Base-by-base conservation (phyloP, 495 filamentous ascomycete genomes). In the Penicillium samsonianum region DNA sequence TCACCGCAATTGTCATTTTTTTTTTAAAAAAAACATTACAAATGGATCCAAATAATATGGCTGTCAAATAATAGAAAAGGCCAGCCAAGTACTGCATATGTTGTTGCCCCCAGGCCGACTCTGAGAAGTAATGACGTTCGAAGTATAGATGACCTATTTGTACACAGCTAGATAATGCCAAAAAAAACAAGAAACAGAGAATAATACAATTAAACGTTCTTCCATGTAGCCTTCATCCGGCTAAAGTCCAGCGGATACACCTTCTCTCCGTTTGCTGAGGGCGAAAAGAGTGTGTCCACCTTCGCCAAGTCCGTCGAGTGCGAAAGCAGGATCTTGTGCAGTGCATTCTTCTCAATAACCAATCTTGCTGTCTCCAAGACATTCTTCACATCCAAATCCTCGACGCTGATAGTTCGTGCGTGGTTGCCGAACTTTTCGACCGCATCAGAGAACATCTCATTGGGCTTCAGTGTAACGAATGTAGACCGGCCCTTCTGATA, bases 351-450 rank as follows among this genome's bases (percentile, higher is more conserved):
- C 82, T 98, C 94, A 63, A 98, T 87, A 50, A 97, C 84, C 62
- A 97, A 75, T 57, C 90, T 82, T 41, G 88, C 89, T 40, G 88
- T 83, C 77, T 94, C 89, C 67, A 98, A 67, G 57, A 97, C 72
- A 73, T 96, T 88, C 81, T 96, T 97, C 40, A 97, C 91, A 80
- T 97, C 93, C 40, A 97, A 88, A 61, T 96, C 90, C 14, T 71
- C 72, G 55, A 84, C 76, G 60, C 81, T 78, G 70, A 89, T 65
- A n/a, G 86, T 84, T 55, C 83, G 82, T 11, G 87, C 91, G 59
- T 87, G 80, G 59, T 81, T 75, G n/a, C 81, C 79, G 48, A 86
- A 76, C 31, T 81, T 76, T 30, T 78, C 77, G 64, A 94, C 69
- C 45, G 67, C 65, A 6, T 62, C 66, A 44, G 74, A 73, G 53